Conservation (phyloP, 768 basidiomycete species). For the Suillus tomentosus region DNA sequence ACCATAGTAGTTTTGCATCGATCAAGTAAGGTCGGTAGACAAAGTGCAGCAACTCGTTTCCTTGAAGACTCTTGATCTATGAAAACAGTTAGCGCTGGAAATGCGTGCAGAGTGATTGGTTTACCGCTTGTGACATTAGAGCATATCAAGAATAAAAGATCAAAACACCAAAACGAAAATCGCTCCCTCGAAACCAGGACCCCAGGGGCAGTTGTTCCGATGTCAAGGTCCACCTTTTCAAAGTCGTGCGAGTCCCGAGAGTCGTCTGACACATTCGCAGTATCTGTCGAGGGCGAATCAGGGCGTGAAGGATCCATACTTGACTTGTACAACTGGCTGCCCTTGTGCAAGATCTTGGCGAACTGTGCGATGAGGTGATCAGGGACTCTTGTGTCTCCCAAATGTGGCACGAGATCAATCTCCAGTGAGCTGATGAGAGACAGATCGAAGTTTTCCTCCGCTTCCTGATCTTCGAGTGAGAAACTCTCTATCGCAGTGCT, state of each 20-base stretch:
- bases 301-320: slow-evolving; percentile 12
- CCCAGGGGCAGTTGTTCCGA: slow-evolving; percentile 64
- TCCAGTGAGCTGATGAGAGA: slow-evolving; percentile 78
- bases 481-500: slow-evolving; percentile 64
- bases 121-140: slow-evolving; percentile 64
- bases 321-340: slow-evolving; percentile 62
- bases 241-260: slow-evolving; percentile 30
- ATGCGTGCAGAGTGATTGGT: slow-evolving; percentile 10
- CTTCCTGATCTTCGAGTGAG: slow-evolving; percentile 64
- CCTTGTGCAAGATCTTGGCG: slow-evolving; percentile 69
- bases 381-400: slow-evolving; percentile 69
- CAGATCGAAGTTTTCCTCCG: slow-evolving; percentile 85
- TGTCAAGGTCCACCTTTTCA: slow-evolving; percentile 40
- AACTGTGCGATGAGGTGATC: slow-evolving; percentile 70
- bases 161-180: slow-evolving; percentile 93
- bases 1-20: slow-evolving; percentile 73
- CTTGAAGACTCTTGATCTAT: slow-evolving; percentile 63
- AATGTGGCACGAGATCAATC: slow-evolving; percentile 74
- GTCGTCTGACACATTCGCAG: slow-evolving; percentile 13
- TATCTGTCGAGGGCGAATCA: slow-evolving; percentile 17
- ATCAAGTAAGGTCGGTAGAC: slow-evolving; percentile 69
- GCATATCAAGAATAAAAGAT: slow-evolving; percentile 81
- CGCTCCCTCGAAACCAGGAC: slow-evolving; percentile 70
- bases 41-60: slow-evolving; percentile 70
- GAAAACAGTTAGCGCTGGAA: background rate